Conservation (phyloP, 495 filamentous ascomycete genomes). For the Staphylotrichum tortipilum region DNA sequence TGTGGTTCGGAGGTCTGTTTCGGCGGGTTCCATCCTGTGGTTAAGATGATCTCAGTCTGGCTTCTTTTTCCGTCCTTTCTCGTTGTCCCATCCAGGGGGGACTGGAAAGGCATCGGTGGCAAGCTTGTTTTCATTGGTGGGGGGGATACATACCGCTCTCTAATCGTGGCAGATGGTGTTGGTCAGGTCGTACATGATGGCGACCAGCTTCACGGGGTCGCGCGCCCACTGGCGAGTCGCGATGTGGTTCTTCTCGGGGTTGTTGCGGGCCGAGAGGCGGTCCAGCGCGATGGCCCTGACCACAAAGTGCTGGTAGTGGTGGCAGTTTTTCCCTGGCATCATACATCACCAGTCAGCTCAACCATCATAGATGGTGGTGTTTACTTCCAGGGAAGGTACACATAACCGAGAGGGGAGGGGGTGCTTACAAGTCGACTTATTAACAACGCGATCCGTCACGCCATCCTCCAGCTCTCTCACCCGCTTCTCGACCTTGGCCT, state of each 20-base stretch:
- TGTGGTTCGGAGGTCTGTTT: not conserved
- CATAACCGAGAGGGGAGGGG: no score
- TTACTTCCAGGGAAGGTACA: no score
- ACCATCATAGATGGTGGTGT: not conserved
- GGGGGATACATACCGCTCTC: not conserved
- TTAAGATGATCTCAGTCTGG: no score
- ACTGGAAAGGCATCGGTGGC: no score
- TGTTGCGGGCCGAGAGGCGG: not conserved
- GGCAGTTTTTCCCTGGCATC: not conserved
- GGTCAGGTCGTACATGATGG: slow-evolving; percentile 9
- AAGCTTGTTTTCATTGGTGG: no score
- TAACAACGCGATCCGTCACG: no score
- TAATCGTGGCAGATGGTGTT: slow-evolving; percentile 6
- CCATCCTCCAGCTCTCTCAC: not conserved
- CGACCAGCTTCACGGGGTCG: not conserved
- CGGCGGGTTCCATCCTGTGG: not conserved
- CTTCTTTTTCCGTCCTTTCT: no score
- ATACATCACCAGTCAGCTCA: no score
- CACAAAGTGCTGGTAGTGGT: not conserved
- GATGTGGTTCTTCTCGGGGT: not conserved
- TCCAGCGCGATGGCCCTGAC: not conserved
- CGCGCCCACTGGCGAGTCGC: not conserved
- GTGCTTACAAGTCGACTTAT: no score
- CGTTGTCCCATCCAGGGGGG: no score
- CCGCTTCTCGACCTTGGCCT: not conserved